phyloP scores from a whole-genome alignment of 2,329 filamentous ascomycete species.

The Beauveria sp. region DNA sequence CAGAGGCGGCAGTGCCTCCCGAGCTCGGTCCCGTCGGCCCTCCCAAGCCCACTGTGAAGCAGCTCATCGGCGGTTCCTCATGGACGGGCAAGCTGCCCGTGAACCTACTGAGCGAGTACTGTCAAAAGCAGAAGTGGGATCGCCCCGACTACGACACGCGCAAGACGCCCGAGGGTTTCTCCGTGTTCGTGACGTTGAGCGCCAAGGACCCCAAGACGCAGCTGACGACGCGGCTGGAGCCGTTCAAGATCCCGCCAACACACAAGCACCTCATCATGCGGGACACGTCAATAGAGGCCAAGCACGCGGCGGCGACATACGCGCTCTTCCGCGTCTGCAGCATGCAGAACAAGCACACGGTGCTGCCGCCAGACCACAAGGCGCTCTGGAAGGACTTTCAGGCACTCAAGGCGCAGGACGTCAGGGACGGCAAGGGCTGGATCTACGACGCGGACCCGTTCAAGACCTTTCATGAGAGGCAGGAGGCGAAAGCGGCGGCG shows the following conservation, averaged over 20 bases:
- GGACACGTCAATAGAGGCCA: conserved; percentile 78
- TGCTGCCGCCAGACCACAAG: conserved; percentile 83
- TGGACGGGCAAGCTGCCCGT: conserved; percentile 97
- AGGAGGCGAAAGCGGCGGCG: conserved; percentile 65
- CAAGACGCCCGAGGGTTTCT: conserved; percentile 66
- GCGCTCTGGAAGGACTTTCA: conserved; percentile 89
- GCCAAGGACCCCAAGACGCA: conserved; percentile 74
- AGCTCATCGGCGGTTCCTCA: conserved; percentile 86
- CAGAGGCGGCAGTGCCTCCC: conserved; percentile 22
- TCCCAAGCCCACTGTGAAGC: conserved; percentile 59
- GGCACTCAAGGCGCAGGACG: conserved; percentile 71
- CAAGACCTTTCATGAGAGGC: conserved; percentile 66
- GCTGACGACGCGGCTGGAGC: conserved; percentile 65
- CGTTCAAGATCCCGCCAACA: conserved; percentile 71
- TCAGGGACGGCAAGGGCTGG: conserved; percentile 70
- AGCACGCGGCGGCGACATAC: conserved; percentile 89
- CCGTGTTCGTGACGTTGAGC: conserved; percentile 74
- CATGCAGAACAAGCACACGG: conserved; percentile 93
- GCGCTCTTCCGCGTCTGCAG: conserved; percentile 85
- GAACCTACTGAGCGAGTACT: conserved; percentile 88
- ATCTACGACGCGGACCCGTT: conserved; percentile 97
- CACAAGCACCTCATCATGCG: conserved; percentile 70
- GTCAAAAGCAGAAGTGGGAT: conserved; percentile 92
- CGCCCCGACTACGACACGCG: conserved; percentile 84
- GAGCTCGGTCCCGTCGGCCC: conserved; percentile 33